phyloP scores from a whole-genome alignment of 1,284 basidiomycete species.

The Microbotryum lychnidis-dioicae region DNA sequence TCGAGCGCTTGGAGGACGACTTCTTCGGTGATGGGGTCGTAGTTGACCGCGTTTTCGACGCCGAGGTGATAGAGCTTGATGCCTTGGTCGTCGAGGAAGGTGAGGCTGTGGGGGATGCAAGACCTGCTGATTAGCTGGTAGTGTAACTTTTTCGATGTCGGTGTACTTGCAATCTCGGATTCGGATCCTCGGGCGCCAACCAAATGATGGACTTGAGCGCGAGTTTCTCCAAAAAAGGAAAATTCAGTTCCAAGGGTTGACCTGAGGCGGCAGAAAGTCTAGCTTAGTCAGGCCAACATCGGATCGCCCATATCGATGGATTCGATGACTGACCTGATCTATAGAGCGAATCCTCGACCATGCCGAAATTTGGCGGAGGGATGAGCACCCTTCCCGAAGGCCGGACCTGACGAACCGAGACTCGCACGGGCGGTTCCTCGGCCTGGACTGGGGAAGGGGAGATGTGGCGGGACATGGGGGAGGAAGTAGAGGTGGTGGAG shows the following conservation, averaged over 20 bases:
- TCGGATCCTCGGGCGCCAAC: constrained; percentile 49
- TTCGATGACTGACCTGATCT: constrained; percentile 42
- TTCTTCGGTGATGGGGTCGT: constrained; percentile 45
- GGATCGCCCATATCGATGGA: constrained; percentile 21
- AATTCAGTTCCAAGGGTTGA: constrained; percentile 49
- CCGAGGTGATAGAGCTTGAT: constrained; percentile 41
- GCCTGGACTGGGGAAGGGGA: too few species aligned
- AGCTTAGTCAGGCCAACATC: constrained; percentile 37
- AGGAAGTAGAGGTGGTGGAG: too few species aligned
- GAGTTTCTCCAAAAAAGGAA: constrained; percentile 49
- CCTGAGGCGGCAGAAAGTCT: constrained; percentile 47
- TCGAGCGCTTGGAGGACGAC: constrained; percentile 48
- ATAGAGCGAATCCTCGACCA: constrained; percentile 49
- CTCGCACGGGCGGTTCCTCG: too few species aligned
- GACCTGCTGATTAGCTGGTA: background rate
- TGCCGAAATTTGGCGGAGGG: constrained; percentile 48
- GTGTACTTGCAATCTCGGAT: constrained; percentile 43
- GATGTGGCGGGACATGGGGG: too few species aligned
- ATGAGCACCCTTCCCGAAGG: constrained; percentile 25
- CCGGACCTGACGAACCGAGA: too few species aligned
- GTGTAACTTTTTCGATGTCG: background rate
- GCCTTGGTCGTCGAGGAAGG: constrained; percentile 26
- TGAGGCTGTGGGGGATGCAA: constrained; percentile 15
- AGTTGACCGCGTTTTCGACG: constrained; percentile 40
- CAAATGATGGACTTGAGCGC: constrained; percentile 46